phyloP scores from a whole-genome alignment of 2,329 filamentous ascomycete genomes.

The Phialophora tarda region DNA sequence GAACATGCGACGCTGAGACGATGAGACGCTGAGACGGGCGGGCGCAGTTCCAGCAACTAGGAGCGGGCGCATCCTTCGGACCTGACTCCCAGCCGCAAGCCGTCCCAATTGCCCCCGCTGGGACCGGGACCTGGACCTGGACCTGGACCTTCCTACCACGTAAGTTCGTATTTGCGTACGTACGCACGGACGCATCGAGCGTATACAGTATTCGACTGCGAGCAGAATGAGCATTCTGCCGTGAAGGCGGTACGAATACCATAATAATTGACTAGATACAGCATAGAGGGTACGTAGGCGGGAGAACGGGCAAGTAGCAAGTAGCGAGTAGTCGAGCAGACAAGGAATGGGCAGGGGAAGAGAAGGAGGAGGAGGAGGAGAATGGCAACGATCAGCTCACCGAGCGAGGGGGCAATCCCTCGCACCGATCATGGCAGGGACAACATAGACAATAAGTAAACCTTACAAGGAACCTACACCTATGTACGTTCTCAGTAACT shows the following conservation, averaged over 20 bases:
- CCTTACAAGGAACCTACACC: too few relatives aligned
- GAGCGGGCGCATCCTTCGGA: conserved; percentile 4
- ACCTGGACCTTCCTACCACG: background rate
- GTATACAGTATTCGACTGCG: background rate
- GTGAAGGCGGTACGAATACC: too few relatives aligned
- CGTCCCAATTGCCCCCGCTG: background rate
- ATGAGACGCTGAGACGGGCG: background rate
- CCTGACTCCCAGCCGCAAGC: background rate
- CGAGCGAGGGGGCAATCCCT: too few relatives aligned
- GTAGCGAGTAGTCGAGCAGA: background rate
- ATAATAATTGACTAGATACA: too few relatives aligned
- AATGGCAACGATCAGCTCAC: background rate
- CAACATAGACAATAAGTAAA: too few relatives aligned
- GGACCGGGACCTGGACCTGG: background rate
- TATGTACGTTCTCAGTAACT: background rate
- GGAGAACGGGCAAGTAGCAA: background rate
- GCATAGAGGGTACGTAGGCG: too few relatives aligned
- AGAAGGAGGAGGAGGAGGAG: too few relatives aligned
- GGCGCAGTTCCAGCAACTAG: conserved; percentile 6
- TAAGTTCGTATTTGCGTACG: background rate
- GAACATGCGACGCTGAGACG: background rate
- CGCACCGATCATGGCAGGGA: too few relatives aligned
- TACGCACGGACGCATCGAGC: background rate
- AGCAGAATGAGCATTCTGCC: background rate
- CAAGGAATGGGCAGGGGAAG: background rate